Evolutionary conservation across 2,329 filamentous ascomycete species (phyloP).

Genomic region (Colletotrichum sp.): DNA sequence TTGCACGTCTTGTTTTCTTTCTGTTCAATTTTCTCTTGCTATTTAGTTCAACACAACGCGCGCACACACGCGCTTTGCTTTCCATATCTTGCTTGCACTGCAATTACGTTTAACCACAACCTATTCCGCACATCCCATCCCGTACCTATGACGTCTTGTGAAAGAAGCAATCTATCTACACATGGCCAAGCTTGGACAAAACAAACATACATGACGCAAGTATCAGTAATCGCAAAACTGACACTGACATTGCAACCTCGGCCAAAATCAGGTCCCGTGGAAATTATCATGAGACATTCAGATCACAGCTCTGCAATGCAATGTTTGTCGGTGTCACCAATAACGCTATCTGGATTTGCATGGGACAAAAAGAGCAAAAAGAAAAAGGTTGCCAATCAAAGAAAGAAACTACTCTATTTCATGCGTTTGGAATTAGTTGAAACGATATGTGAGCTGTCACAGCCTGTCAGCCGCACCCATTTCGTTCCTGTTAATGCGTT

Average conservation of each 20-base stretch:
- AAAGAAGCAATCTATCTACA: neutral
- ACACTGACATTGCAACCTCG: neutral
- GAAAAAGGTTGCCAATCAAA: neutral
- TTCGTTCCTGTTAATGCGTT: neutral
- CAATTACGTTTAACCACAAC: neutral
- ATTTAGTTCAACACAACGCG: neutral
- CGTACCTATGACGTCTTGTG: neutral
- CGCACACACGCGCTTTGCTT: neutral
- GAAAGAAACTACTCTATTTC: neutral
- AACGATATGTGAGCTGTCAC: neutral
- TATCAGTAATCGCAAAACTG: neutral
- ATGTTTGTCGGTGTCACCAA: neutral
- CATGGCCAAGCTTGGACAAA: neutral
- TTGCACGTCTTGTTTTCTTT: neutral
- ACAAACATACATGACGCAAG: neutral
- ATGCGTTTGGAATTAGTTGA: neutral
- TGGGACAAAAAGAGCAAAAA: neutral
- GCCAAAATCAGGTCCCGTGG: neutral
- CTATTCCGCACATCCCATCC: neutral
- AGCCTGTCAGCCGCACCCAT: neutral
- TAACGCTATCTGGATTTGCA: neutral
- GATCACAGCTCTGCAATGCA: neutral
- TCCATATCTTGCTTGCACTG: neutral
- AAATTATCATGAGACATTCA: neutral
- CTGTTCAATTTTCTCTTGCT: neutral